Evolutionary conservation across 2,329 filamentous ascomycete species (phyloP).

Genomic region (Talaromyces sp.): DNA sequence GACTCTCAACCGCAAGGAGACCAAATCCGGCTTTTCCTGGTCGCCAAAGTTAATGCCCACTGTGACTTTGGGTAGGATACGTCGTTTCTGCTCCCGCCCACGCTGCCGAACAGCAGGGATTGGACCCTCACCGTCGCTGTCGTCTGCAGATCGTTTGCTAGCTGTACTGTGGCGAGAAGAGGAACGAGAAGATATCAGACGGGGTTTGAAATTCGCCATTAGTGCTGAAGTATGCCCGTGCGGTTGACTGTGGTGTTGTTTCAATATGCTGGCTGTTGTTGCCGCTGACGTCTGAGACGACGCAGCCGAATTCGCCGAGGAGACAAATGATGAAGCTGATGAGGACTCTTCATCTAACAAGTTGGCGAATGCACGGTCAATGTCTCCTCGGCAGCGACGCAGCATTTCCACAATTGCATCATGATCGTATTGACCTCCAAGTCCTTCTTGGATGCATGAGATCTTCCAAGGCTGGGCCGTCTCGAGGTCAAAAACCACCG

Average conservation of each 20-base stretch:
- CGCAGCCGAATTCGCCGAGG: conserved; percentile 9
- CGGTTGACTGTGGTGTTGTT: background rate
- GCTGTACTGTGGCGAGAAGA: conserved; percentile 42
- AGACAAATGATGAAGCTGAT: conserved; percentile 17
- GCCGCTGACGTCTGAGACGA: conserved; percentile 15
- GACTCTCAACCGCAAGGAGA: conserved; percentile 35
- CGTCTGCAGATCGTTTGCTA: conserved; percentile 42
- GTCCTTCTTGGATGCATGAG: conserved; percentile 49
- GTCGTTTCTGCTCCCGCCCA: conserved; percentile 29
- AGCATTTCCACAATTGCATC: conserved; percentile 52
- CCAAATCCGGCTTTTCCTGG: conserved; percentile 35
- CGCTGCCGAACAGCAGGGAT: conserved; percentile 19
- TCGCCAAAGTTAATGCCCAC: conserved; percentile 39
- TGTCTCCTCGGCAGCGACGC: conserved; percentile 52
- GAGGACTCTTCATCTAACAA: conserved; percentile 47
- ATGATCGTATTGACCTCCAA: conserved; percentile 51
- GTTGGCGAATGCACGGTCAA: conserved; percentile 52
- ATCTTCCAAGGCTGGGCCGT: conserved; percentile 55
- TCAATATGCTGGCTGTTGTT: conserved; percentile 14
- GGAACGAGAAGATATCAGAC: conserved; percentile 37
- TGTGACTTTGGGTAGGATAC: conserved; percentile 36
- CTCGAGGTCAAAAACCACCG: conserved; percentile 34
- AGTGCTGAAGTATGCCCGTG: background rate
- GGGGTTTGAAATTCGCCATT: conserved; percentile 26
- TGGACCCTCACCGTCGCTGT: conserved; percentile 36